phyloP scores from a whole-genome alignment of 1,284 basidiomycete species.

The Malassezia arunalokei region DNA sequence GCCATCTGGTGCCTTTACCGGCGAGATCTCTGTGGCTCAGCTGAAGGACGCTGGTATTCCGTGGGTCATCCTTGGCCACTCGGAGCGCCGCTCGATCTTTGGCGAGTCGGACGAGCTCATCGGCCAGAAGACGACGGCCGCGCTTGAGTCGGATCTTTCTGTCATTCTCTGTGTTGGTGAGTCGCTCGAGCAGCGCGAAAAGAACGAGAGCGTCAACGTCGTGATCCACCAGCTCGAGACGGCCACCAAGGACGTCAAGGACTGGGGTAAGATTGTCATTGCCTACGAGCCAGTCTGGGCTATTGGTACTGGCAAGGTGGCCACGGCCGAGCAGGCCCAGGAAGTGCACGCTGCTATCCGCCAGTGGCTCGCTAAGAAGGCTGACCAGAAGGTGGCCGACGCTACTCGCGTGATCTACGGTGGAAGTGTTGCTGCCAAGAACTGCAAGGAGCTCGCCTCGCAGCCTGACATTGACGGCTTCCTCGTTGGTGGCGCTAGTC shows the following conservation, averaged over 20 bases:
- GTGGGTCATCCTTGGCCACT: slow-evolving; percentile 95
- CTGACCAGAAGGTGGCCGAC: slow-evolving; percentile 63
- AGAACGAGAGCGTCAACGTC: slow-evolving; percentile 63
- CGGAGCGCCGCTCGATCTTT: slow-evolving; percentile 86
- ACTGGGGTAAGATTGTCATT: slow-evolving; percentile 79
- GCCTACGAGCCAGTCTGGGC: slow-evolving; percentile 83
- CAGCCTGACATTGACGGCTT: slow-evolving; percentile 92
- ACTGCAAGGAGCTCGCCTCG: slow-evolving; percentile 58
- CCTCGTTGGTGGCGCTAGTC: slow-evolving; percentile 90
- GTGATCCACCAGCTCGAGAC: slow-evolving; percentile 72
- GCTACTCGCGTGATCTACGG: slow-evolving; percentile 84
- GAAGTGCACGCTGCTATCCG: slow-evolving; percentile 79
- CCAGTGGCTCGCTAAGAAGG: slow-evolving; percentile 58
- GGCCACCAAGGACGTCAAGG: slow-evolving; percentile 57
- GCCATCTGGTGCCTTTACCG: slow-evolving; percentile 80
- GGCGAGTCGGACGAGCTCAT: slow-evolving; percentile 72
- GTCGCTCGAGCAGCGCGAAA: slow-evolving; percentile 77
- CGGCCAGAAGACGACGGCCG: slow-evolving; percentile 67
- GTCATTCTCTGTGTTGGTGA: slow-evolving; percentile 96
- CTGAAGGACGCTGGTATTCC: slow-evolving; percentile 73
- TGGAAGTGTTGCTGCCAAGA: slow-evolving; percentile 76
- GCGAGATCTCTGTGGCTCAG: slow-evolving; percentile 50
- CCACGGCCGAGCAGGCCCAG: slow-evolving; percentile 77
- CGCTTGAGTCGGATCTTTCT: slow-evolving; percentile 61
- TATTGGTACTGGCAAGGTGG: slow-evolving; percentile 93